Evolutionary conservation across 148 eudicot genomes (phyloP).

Genomic region (Spergularia bocconei): DNA sequence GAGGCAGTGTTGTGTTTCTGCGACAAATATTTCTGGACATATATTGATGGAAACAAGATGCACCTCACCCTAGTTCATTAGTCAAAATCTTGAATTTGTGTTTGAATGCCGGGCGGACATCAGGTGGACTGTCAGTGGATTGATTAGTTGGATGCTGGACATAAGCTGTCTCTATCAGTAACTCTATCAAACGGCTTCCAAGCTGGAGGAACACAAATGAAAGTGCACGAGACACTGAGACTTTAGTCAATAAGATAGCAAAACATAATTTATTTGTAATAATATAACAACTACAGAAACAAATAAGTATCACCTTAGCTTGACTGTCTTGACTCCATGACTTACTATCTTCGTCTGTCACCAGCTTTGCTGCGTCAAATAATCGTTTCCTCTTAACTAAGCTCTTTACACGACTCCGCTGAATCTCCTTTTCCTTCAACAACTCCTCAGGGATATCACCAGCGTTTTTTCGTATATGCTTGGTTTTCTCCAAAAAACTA

Average conservation of each 20-base stretch:
- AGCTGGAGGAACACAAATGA: constrained; percentile 50
- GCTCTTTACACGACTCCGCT: constrained; percentile 69
- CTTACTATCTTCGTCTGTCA: constrained; percentile 58
- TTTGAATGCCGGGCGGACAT: constrained; percentile 81
- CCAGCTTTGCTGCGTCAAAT: constrained; percentile 58
- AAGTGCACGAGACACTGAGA: constrained; percentile 10
- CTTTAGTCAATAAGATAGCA: constrained; percentile 3
- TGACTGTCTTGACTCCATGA: constrained; percentile 76
- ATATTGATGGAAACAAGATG: constrained; percentile 22
- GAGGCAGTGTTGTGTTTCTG: background rate
- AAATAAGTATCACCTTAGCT: constrained; percentile 61
- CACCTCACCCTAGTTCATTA: constrained; percentile 59
- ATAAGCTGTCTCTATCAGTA: constrained; percentile 78
- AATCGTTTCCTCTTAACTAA: constrained; percentile 61
- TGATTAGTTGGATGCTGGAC: constrained; percentile 63
- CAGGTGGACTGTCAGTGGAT: constrained; percentile 72
- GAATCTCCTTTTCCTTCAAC: constrained; percentile 48
- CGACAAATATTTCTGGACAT: constrained; percentile 15
- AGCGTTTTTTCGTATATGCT: constrained; percentile 41
- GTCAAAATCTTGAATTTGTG: constrained; percentile 54
- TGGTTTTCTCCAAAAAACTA: constrained; percentile 70
- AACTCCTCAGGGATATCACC: constrained; percentile 43
- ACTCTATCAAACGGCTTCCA: constrained; percentile 78
- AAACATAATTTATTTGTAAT: background rate
- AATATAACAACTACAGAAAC: background rate